Conservation (phyloP, 805 yeast genomes). For the Pichia nakasei region DNA sequence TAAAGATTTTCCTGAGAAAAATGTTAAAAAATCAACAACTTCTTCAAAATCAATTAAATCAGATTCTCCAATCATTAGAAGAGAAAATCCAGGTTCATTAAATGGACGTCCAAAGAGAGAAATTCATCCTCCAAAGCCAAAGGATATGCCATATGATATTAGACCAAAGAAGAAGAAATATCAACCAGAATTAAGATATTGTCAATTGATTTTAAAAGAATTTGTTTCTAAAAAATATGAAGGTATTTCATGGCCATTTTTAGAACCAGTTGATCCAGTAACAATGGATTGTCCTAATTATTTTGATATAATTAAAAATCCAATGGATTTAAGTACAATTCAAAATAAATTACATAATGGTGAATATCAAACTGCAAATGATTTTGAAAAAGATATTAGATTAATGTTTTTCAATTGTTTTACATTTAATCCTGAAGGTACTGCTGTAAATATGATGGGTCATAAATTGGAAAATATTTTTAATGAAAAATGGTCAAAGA, state of each 20-base stretch:
- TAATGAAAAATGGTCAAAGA: constrained; percentile 80
- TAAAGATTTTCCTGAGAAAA: constrained; percentile 30
- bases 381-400: constrained; percentile 74
- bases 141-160: constrained; percentile 84
- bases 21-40: constrained; percentile 13
- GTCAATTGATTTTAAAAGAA: constrained; percentile 76
- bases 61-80: constrained; percentile 57
- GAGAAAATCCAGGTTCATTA: constrained; percentile 47
- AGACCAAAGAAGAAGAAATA: constrained; percentile 87
- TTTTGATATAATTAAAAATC: constrained; percentile 75
- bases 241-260: constrained; percentile 78
- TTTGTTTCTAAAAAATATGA: constrained; percentile 76
- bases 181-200: constrained; percentile 82
- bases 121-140: constrained; percentile 93
- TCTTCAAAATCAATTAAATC: constrained; percentile 11
- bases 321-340: constrained; percentile 91
- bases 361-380: constrained; percentile 82
- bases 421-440: constrained; percentile 90
- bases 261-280: constrained; percentile 91
- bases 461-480: constrained; percentile 81
- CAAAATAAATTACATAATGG: constrained; percentile 74
- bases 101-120: constrained; percentile 91
- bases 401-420: constrained; percentile 86
- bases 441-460: constrained; percentile 94
- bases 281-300: constrained; percentile 90